These are phyloP conservation scores for Penicillium coffeae DNA, from an alignment of 495 filamentous ascomycete genomes.

Conservation along the genomic window DNA sequence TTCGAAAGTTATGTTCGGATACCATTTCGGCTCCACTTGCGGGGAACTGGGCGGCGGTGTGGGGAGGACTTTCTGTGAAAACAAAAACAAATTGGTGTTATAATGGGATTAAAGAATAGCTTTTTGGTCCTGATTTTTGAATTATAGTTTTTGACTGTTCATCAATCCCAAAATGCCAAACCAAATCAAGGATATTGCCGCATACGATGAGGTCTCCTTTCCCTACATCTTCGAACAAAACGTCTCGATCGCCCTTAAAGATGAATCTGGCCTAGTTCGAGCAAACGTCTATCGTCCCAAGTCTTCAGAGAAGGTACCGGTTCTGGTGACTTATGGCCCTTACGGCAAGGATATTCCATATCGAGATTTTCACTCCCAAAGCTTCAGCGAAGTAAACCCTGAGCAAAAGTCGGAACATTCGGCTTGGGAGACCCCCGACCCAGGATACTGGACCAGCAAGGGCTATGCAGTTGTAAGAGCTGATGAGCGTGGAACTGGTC, in stretches of 20 bases:
- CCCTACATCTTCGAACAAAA: conserved; percentile 40
- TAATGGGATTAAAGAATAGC: background rate
- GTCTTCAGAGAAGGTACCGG: conserved; percentile 24
- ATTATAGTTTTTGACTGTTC: background rate
- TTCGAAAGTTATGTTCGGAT: no score
- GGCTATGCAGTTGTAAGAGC: conserved; percentile 59
- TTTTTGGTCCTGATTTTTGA: background rate
- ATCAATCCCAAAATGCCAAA: conserved; percentile 31
- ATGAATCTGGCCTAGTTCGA: conserved; percentile 33
- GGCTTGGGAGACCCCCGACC: conserved; percentile 63
- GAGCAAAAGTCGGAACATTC: conserved; percentile 51
- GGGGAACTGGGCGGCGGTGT: background rate
- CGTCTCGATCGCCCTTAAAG: conserved; percentile 30
- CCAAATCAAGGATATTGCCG: conserved; percentile 37
- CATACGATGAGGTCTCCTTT: conserved; percentile 28
- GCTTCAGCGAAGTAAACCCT: conserved; percentile 47
- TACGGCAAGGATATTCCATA: conserved; percentile 57
- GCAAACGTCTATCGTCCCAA: conserved; percentile 42
- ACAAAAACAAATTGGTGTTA: background rate
- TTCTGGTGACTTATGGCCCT: conserved; percentile 46
- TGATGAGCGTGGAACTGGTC: conserved; percentile 57
- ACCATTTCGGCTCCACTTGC: conserved; percentile 35
- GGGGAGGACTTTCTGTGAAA: conserved; percentile 10
- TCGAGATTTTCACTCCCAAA: conserved; percentile 33
- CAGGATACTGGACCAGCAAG: conserved; percentile 57